Conservation (phyloP, 2,329 filamentous ascomycete species). For the Nigrospora sphaerica region DNA sequence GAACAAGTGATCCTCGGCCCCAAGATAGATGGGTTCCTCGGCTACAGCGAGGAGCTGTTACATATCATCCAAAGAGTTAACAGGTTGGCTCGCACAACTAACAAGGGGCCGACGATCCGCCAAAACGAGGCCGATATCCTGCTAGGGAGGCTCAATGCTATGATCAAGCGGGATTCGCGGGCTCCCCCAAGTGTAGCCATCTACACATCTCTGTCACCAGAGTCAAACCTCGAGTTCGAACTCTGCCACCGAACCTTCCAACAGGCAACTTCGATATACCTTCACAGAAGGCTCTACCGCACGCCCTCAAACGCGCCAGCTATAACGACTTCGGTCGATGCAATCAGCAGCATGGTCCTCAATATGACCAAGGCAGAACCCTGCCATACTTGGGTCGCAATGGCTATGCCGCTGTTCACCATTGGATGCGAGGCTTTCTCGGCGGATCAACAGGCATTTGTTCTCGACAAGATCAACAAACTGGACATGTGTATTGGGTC, state of each 20-base stretch:
- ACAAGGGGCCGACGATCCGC: background rate
- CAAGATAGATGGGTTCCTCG: conserved; percentile 13
- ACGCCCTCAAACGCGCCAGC: conserved; percentile 6
- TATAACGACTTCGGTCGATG: conserved; percentile 4
- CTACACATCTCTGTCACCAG: conserved; percentile 4
- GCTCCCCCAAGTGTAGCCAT: conserved; percentile 7
- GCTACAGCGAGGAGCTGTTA: conserved; percentile 13
- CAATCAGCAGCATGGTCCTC: conserved; percentile 8
- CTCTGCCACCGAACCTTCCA: conserved; percentile 14
- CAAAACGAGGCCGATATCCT: conserved; percentile 10
- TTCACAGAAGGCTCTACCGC: conserved; percentile 11
- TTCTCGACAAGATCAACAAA: conserved; percentile 9
- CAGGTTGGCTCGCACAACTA: conserved; percentile 1
- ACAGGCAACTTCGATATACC: conserved; percentile 11
- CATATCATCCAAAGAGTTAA: conserved; percentile 12
- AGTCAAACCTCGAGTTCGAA: conserved; percentile 8
- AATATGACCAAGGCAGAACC: conserved; percentile 7
- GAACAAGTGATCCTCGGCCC: background rate
- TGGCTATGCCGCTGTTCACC: conserved; percentile 15
- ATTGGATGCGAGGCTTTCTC: conserved; percentile 13
- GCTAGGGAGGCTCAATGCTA: conserved; percentile 9
- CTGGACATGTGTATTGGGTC: conserved; percentile 10
- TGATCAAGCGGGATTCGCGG: conserved; percentile 10
- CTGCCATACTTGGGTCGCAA: conserved; percentile 13
- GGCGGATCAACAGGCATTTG: conserved; percentile 8